Evolutionary conservation across 352 stramenopile genomes (phyloP), one percentile per base, ranked within the genome.

Genomic region (Ophiocytium majus): DNA sequence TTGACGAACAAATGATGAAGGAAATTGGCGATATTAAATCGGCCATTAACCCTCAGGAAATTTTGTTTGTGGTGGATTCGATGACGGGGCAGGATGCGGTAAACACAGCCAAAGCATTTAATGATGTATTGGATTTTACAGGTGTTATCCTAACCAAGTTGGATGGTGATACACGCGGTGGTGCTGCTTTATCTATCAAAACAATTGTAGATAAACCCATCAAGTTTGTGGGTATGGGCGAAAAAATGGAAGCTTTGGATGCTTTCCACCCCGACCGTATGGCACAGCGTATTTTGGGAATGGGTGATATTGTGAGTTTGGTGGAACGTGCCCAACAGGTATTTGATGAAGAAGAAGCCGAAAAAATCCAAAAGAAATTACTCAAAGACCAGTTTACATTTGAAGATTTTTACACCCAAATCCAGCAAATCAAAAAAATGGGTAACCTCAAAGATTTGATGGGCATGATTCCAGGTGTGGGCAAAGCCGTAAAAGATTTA

Each of bases 41-140:
- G 33, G 81, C 83, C 64, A 87, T 94, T 0, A 79, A 91, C 82
- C 91, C 92, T 9, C 85, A 92, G 71, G 92, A 95, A 87, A 93
- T 90, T 34, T 86, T 95, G n/a, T 88, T 95, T 10, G 92, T 95
- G 10, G 92, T 94, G 0, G 92, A 95, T 88, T 91, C 92, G 32
- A 95, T 95, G 92, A 95, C 92, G 17, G 92, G 92, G 80, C 92
- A 95, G 85, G 92, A 93, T 57, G 92, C 92, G 35, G 92, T 92
- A 10, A 92, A 89, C 0, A 79, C 94, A 50, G 93, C 92, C 23
- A 90, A 90, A 35, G 85, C 89, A 0, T 95, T 95, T 86, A 90
- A 95, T 87, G 86, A 86, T 35, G 91, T 91, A 33, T 89, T 94
- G 0, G 89, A 89, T 34, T 89, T 95, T n/a, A 91, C 91, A n/a